A percentile compares a stretch with the other conserved stretches of the same genome.
phyloP scores from a whole-genome alignment of 2,329 filamentous ascomycete species.

The Cordyceps farinosa region DNA sequence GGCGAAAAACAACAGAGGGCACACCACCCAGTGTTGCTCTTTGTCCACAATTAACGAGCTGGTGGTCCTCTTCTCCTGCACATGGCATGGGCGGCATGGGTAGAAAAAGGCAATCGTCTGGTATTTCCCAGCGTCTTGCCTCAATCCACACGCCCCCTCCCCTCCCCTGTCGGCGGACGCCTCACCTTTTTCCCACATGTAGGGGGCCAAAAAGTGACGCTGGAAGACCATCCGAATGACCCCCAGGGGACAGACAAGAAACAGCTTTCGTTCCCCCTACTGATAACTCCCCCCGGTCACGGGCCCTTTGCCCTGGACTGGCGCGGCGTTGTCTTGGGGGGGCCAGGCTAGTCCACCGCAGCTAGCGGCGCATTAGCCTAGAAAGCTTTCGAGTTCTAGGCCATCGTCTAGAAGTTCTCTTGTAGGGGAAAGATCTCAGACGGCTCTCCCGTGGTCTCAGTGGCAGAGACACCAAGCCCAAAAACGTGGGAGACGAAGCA shows the following conservation, averaged over 20 bases:
- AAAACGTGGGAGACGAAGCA: background rate
- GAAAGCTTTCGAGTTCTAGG: background rate
- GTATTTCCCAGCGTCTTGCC: background rate
- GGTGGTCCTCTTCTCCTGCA: background rate
- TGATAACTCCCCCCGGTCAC: background rate
- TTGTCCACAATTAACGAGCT: background rate
- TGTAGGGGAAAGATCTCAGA: background rate
- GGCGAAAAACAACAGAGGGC: background rate
- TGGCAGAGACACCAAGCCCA: background rate
- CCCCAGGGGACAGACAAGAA: background rate
- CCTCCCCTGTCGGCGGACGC: background rate
- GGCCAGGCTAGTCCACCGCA: background rate
- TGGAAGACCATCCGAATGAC: background rate
- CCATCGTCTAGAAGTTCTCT: conserved; percentile 12
- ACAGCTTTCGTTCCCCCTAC: no score
- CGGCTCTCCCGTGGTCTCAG: background rate
- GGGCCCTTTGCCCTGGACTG: background rate
- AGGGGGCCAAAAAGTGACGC: conserved; percentile 12
- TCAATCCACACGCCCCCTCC: background rate
- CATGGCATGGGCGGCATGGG: no score
- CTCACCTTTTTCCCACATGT: background rate
- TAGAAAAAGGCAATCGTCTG: background rate
- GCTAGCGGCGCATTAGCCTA: conserved; percentile 6
- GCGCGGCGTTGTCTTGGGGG: background rate
- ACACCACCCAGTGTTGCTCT: background rate